Evolutionary conservation across 2,329 filamentous ascomycete genomes (phyloP).

Genomic region (Trichoderma sp.): DNA sequence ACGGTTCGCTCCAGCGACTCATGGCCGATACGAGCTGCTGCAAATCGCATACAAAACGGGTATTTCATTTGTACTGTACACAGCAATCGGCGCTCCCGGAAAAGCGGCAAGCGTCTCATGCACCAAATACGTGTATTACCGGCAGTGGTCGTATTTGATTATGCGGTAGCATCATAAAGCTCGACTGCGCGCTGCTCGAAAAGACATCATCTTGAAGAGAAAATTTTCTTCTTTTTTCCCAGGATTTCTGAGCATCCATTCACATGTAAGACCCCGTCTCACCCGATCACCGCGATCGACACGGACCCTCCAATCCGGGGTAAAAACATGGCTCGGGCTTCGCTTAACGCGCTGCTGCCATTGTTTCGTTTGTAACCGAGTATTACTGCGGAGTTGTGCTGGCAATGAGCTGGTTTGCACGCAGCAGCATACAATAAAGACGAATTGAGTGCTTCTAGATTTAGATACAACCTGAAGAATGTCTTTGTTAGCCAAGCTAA

Average conservation of each 20-base stretch:
- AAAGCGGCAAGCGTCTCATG: not conserved
- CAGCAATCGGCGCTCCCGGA: not conserved
- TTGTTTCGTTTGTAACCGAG: too few species aligned
- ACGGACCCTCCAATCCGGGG: not conserved
- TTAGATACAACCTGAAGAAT: too few species aligned
- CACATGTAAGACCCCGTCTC: not conserved
- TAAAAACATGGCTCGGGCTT: not conserved
- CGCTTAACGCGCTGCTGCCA: not conserved
- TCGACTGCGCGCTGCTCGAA: not conserved
- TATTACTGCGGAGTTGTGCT: not conserved
- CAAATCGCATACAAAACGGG: not conserved
- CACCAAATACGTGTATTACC: not conserved
- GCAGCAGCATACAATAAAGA: too few species aligned
- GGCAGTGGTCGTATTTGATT: not conserved
- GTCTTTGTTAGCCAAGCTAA: too few species aligned
- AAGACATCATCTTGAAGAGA: not conserved
- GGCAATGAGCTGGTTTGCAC: too few species aligned
- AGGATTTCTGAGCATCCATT: not conserved
- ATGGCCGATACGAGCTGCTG: not conserved
- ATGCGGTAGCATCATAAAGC: not conserved
- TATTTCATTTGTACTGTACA: not conserved
- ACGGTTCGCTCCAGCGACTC: not conserved
- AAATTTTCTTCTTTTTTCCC: not conserved
- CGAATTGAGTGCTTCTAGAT: too few species aligned
- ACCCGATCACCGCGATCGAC: conserved; percentile 15